Evolutionary conservation across 2,329 filamentous ascomycete species (phyloP).

Genomic region (Colletotrichum sp.): DNA sequence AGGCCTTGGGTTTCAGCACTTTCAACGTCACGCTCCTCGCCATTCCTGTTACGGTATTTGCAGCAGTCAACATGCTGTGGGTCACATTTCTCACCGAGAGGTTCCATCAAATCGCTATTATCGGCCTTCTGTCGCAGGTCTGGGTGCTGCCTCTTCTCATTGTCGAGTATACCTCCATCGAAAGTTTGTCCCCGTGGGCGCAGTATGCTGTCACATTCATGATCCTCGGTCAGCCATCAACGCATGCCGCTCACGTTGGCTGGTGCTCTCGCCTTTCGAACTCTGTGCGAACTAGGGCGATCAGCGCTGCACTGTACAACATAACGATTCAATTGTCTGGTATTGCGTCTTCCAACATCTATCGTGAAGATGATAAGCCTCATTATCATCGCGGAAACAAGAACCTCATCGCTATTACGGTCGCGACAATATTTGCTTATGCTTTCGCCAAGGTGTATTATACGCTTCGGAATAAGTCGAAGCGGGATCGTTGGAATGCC

Average conservation of each 20-base stretch:
- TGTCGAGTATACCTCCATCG: background rate
- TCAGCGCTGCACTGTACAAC: slow-evolving; percentile 64
- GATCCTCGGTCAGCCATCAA: background rate
- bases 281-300: slow-evolving; percentile 61
- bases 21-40: slow-evolving; percentile 57
- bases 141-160: slow-evolving; percentile 67
- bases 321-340: slow-evolving; percentile 38
- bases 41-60: slow-evolving; percentile 41
- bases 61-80: slow-evolving; percentile 35
- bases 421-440: slow-evolving; percentile 31
- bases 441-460: slow-evolving; percentile 58
- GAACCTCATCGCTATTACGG: slow-evolving; percentile 51
- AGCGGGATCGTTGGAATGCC: slow-evolving; percentile 49
- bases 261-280: slow-evolving; percentile 64
- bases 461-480: slow-evolving; percentile 48
- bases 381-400: slow-evolving; percentile 50
- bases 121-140: slow-evolving; percentile 52
- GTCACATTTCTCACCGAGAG: slow-evolving; percentile 50
- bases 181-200: slow-evolving; percentile 25
- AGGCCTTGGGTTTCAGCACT: slow-evolving; percentile 53
- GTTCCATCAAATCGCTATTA: slow-evolving; percentile 53
- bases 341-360: slow-evolving; percentile 44
- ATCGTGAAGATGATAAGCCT: slow-evolving; percentile 41
- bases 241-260: slow-evolving; percentile 30
- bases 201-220: background rate